A percentile compares a stretch with the other conserved stretches of the same genome.
These are phyloP conservation scores for Kitagawia praeruptora DNA, from an alignment of 129 eudicot species.

Conservation along the genomic window DNA sequence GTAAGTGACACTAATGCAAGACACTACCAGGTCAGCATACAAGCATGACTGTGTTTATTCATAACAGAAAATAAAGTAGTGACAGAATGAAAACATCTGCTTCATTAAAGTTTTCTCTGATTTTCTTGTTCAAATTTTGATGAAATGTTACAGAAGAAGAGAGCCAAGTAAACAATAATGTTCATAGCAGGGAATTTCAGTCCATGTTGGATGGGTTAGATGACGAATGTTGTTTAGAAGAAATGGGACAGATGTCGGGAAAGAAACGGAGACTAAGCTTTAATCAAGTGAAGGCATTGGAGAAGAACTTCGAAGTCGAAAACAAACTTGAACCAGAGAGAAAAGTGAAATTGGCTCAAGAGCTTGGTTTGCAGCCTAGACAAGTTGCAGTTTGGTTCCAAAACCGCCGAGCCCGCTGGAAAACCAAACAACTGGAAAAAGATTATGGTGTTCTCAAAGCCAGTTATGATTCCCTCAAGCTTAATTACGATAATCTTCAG, in stretches of 20 bases:
- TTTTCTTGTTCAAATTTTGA: neutral
- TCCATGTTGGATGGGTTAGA: conserved; percentile 68
- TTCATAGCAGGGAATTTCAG: conserved; percentile 59
- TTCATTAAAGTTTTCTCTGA: neutral
- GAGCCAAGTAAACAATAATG: conserved; percentile 39
- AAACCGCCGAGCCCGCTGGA: conserved; percentile 94
- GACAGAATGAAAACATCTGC: too few relatives aligned
- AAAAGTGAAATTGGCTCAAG: conserved; percentile 80
- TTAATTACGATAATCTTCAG: conserved; percentile 46
- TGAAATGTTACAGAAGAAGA: conserved; percentile 35
- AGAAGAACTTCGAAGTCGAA: conserved; percentile 80
- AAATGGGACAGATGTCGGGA: conserved; percentile 52
- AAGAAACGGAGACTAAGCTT: conserved; percentile 71
- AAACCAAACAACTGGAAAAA: conserved; percentile 82
- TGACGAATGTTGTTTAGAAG: conserved; percentile 66
- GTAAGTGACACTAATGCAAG: too few relatives aligned
- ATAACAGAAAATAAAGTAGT: too few relatives aligned
- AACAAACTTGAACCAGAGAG: conserved; percentile 90
- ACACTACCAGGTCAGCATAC: too few relatives aligned
- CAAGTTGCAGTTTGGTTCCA: conserved; percentile 98
- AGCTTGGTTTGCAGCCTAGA: conserved; percentile 83
- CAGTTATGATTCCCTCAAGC: conserved; percentile 54
- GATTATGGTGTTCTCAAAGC: conserved; percentile 74
- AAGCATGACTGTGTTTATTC: too few relatives aligned
- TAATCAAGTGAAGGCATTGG: conserved; percentile 82